These are phyloP conservation scores for Dentipellis fragilis DNA, from an alignment of 768 basidiomycete species.

Conservation along the genomic window DNA sequence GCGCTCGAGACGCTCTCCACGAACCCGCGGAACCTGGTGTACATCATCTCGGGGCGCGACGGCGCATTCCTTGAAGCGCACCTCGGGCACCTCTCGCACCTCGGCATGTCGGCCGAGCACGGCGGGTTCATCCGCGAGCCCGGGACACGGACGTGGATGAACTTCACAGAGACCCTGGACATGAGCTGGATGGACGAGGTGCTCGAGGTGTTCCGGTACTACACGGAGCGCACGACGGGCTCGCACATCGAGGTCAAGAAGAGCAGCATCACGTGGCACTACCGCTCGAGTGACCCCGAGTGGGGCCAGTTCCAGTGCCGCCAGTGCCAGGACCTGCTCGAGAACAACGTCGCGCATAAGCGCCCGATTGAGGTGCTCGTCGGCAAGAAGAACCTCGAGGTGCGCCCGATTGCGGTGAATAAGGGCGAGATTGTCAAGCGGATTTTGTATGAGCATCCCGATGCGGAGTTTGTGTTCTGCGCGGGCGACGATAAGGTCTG, in stretches of 20 bases:
- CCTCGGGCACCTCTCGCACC: conserved; percentile 68
- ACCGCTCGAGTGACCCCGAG: conserved; percentile 85
- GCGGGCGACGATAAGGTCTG: conserved; percentile 94
- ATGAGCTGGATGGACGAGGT: conserved; percentile 99
- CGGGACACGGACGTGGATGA: conserved; percentile 59
- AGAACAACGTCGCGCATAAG: conserved; percentile 88
- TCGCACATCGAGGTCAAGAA: conserved; percentile 95
- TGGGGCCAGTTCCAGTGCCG: conserved; percentile 97
- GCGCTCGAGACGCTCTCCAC: conserved; percentile 62
- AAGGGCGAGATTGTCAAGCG: conserved; percentile 99
- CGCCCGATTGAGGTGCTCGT: conserved; percentile 94
- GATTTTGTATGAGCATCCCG: conserved; percentile 85
- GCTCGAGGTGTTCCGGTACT: conserved; percentile 90
- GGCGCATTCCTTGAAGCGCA: conserved; percentile 87
- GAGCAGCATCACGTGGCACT: conserved; percentile 98
- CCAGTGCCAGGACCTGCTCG: conserved; percentile 91
- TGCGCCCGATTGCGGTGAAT: conserved; percentile 90
- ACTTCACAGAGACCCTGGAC: conserved; percentile 86
- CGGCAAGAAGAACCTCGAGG: conserved; percentile 98
- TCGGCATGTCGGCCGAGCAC: conserved; percentile 95
- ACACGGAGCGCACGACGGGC: conserved; percentile 95
- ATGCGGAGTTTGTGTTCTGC: conserved; percentile 93
- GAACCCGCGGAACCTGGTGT: conserved; percentile 87
- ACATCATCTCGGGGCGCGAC: conserved; percentile 96
- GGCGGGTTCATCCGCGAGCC: conserved; percentile 84